phyloP scores from a whole-genome alignment of 2,329 filamentous ascomycete species.

The Paecilomyces sp. region DNA sequence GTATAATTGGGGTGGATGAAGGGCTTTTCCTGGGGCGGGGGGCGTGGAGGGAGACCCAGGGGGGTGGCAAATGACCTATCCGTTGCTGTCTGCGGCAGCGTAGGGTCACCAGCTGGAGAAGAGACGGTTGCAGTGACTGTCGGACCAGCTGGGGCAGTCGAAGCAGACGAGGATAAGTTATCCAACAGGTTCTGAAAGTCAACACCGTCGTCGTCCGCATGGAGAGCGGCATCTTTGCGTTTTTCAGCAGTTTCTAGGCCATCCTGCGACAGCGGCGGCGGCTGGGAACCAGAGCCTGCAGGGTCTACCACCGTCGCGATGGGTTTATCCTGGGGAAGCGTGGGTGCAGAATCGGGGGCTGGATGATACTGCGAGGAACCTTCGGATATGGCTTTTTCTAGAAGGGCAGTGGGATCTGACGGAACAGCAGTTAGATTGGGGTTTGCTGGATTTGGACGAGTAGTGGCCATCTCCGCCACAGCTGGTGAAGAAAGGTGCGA shows the following conservation, averaged over 20 bases:
- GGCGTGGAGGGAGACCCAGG: constrained; percentile 37
- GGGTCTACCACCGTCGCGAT: constrained; percentile 23
- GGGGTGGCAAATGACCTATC: constrained; percentile 26
- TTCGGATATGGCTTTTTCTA: constrained; percentile 6
- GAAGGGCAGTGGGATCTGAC: constrained; percentile 19
- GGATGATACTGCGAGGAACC: constrained; percentile 15
- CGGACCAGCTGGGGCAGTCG: constrained; percentile 18
- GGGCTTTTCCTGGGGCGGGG: constrained; percentile 37
- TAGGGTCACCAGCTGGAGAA: constrained; percentile 18
- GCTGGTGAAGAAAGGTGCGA: constrained; percentile 12
- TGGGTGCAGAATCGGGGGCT: constrained; percentile 3
- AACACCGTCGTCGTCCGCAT: constrained; percentile 30
- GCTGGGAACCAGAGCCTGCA: constrained; percentile 13
- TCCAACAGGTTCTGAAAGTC: constrained; percentile 44
- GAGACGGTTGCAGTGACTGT: constrained; percentile 15
- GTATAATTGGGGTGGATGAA: constrained; percentile 31
- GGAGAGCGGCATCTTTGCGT: constrained; percentile 11
- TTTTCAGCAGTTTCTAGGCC: constrained; percentile 18
- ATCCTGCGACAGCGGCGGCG: constrained; percentile 12
- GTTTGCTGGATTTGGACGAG: constrained; percentile 9
- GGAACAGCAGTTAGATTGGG: constrained; percentile 16
- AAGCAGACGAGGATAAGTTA: constrained; percentile 35
- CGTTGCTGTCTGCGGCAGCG: constrained; percentile 20
- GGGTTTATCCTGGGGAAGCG: constrained; percentile 16
- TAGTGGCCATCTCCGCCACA: constrained; percentile 7